These are phyloP conservation scores for Ambrosiella xylebori DNA, from an alignment of 2,329 filamentous ascomycete species.

Conservation along the genomic window DNA sequence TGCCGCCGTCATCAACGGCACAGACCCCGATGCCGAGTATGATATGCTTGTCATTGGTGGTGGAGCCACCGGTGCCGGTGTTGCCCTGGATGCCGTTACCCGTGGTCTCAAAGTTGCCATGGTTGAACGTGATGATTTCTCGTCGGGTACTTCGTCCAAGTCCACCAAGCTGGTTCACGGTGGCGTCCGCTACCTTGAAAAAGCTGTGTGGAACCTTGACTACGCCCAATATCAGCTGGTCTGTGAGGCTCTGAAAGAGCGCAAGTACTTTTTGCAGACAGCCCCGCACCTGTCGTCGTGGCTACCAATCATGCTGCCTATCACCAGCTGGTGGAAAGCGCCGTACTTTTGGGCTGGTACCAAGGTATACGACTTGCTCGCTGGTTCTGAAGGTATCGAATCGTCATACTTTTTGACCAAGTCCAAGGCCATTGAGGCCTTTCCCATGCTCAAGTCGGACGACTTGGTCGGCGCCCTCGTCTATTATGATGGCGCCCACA, in stretches of 20 bases:
- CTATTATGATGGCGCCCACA: slow-evolving; percentile 85
- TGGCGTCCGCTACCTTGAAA: slow-evolving; percentile 57
- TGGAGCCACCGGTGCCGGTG: slow-evolving; percentile 53
- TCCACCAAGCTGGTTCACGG: slow-evolving; percentile 66
- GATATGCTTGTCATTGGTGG: slow-evolving; percentile 55
- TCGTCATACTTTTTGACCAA: slow-evolving; percentile 76
- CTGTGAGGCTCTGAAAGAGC: slow-evolving; percentile 54
- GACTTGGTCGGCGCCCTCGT: slow-evolving; percentile 67
- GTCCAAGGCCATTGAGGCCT: slow-evolving; percentile 71
- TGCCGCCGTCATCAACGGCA: slow-evolving; percentile 13
- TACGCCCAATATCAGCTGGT: slow-evolving; percentile 57
- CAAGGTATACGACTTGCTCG: slow-evolving; percentile 72
- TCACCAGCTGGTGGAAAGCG: slow-evolving; percentile 61
- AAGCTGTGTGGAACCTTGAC: slow-evolving; percentile 60
- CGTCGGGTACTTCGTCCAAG: slow-evolving; percentile 56
- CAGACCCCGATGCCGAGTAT: slow-evolving; percentile 30
- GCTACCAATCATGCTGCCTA: slow-evolving; percentile 60
- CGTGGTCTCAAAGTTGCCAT: slow-evolving; percentile 54
- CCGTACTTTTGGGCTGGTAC: slow-evolving; percentile 63
- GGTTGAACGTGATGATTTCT: slow-evolving; percentile 58
- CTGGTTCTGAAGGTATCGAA: slow-evolving; percentile 74
- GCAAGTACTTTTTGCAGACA: slow-evolving; percentile 58
- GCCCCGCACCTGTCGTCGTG: slow-evolving; percentile 57
- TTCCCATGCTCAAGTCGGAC: slow-evolving; percentile 73
- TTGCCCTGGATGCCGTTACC: slow-evolving; percentile 55